Percentiles rank a stretch among this genome's conserved stretches.
These are phyloP conservation scores for Aphanocladium album DNA, from an alignment of 2,329 filamentous ascomycete species.

Conservation along the genomic window DNA sequence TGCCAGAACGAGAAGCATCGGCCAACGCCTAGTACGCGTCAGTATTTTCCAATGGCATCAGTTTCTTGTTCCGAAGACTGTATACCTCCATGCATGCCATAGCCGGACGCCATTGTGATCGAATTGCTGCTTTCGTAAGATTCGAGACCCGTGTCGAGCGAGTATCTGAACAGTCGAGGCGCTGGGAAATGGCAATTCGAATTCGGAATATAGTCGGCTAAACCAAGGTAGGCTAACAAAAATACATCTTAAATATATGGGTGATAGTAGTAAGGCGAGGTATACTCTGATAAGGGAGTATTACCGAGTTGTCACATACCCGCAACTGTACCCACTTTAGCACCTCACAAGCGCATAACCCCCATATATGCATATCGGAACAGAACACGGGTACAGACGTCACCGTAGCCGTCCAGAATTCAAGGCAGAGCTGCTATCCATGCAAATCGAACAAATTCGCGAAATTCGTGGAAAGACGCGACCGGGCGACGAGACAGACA, in stretches of 20 bases:
- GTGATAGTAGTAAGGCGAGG: not conserved
- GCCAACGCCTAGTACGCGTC: slow-evolving; percentile 45
- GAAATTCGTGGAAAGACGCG: not conserved
- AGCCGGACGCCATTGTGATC: slow-evolving; percentile 70
- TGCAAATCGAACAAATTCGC: not conserved
- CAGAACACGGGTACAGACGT: not conserved
- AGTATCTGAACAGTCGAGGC: not conserved
- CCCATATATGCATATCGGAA: slow-evolving; percentile 8
- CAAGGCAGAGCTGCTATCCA: not conserved
- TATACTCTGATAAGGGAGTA: not conserved
- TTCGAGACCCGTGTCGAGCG: not conserved
- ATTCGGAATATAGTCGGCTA: slow-evolving; percentile 1
- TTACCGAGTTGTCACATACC: not conserved
- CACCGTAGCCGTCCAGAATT: not conserved
- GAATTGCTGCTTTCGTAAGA: not conserved
- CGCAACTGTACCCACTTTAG: not conserved
- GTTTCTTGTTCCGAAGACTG: slow-evolving; percentile 15
- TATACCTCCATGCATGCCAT: slow-evolving; percentile 74
- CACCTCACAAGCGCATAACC: not conserved
- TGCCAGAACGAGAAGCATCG: slow-evolving; percentile 99
- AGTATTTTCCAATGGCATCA: not conserved
- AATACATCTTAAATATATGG: not conserved
- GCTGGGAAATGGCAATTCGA: not conserved
- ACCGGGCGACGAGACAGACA: not conserved
- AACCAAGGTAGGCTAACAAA: not conserved